Percentiles rank a stretch among this genome's conserved stretches.
Evolutionary conservation across 805 yeast genomes (phyloP).

Genomic region (Candida vartiovaarae): DNA sequence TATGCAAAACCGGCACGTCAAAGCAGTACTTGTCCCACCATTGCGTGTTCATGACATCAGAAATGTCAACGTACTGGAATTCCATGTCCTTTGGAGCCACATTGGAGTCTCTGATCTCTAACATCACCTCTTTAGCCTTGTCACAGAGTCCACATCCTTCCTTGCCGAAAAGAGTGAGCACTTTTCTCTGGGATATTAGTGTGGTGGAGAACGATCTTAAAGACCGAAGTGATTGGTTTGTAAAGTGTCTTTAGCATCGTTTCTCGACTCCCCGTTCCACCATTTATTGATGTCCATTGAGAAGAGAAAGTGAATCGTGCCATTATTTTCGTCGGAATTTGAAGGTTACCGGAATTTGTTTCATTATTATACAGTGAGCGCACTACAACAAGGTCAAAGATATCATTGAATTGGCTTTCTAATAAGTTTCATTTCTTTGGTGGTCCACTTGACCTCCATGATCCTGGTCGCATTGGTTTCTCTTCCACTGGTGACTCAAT

Average conservation of each 20-base stretch:
- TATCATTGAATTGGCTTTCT: no score
- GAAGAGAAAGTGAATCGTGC: no score
- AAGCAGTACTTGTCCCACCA: constrained; percentile 72
- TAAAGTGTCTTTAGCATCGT: background rate
- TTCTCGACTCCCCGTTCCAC: no score
- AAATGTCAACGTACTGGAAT: constrained; percentile 48
- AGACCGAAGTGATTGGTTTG: background rate
- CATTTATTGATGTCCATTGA: no score
- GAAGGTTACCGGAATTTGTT: no score
- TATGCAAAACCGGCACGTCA: constrained; percentile 74
- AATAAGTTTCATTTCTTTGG: no score
- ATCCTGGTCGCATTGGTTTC: constrained; percentile 11
- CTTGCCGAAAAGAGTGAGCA: constrained; percentile 59
- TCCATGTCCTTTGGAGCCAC: constrained; percentile 20
- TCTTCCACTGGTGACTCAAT: background rate
- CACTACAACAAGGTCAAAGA: no score
- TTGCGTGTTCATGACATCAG: constrained; percentile 45
- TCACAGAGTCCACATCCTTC: constrained; percentile 63
- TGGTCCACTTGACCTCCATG: constrained; percentile 5
- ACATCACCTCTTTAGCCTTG: constrained; percentile 49
- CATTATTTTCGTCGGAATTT: no score
- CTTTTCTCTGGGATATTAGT: constrained; percentile 11
- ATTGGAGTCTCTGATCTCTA: constrained; percentile 29
- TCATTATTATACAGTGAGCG: no score
- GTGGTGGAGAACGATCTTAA: constrained; percentile 3